Percentiles rank a stretch among this genome's conserved stretches.
Conservation (phyloP, 2,329 filamentous ascomycete genomes). For the Fusarium subtropicale region DNA sequence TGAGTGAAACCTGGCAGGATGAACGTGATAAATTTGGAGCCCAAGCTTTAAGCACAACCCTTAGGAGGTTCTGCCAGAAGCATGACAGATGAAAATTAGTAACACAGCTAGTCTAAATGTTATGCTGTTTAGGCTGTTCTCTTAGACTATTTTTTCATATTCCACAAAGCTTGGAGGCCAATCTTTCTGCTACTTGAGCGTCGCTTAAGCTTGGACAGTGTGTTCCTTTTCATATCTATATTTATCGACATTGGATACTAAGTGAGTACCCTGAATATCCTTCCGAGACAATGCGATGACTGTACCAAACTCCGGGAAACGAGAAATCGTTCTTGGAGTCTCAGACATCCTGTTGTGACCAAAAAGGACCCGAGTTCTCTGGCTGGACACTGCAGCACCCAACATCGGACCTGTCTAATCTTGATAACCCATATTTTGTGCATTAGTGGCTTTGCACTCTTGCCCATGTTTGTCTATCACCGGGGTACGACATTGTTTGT, state of each 20-base stretch:
- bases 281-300: not conserved
- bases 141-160: not conserved
- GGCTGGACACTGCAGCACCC: conserved; percentile 2
- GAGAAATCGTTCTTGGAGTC: not conserved
- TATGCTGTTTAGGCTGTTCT: not conserved
- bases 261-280: not conserved
- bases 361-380: conserved; percentile 6
- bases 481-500: not conserved
- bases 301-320: conserved; percentile 13
- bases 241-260: not conserved
- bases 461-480: not conserved
- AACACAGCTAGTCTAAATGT: not conserved
- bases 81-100: not conserved
- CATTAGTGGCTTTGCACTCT: conserved; percentile 4
- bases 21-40: not conserved
- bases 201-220: not conserved
- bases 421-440: conserved; percentile 1
- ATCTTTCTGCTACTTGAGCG: not conserved
- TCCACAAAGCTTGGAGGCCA: not conserved
- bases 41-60: not conserved
- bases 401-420: not conserved
- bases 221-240: not conserved
- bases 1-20: not conserved
- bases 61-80: not conserved
- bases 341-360: not conserved